These are phyloP conservation scores for Paratinospora sagittata DNA, from an alignment of 164 flowering plant species.

Conservation along the genomic window DNA sequence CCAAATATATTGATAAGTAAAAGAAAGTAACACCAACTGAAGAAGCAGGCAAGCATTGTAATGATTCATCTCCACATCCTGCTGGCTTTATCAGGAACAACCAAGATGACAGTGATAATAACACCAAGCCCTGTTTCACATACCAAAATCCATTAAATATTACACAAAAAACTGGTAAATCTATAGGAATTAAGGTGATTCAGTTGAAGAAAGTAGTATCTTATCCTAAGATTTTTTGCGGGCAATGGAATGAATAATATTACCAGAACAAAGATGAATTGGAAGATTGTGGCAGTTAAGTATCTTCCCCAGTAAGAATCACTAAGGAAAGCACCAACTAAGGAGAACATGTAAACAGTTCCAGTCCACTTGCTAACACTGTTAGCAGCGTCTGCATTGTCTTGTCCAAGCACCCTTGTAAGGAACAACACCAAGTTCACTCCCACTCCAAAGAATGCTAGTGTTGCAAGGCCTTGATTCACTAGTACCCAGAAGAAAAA, in stretches of 20 bases:
- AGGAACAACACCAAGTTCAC: constrained; percentile 85
- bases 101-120: constrained; percentile 44
- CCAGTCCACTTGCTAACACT: constrained; percentile 18
- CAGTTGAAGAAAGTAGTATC: too few relatives aligned
- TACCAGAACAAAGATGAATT: constrained; percentile 61
- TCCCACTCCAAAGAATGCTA: constrained; percentile 84
- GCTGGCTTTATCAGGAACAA: constrained; percentile 47
- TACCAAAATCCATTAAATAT: too few relatives aligned
- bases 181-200: too few relatives aligned
- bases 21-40: not conserved
- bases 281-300: constrained; percentile 68
- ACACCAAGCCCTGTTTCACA: constrained; percentile 45
- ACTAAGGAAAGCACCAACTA: constrained; percentile 51
- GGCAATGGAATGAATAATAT: too few relatives aligned
- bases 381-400: constrained; percentile 47
- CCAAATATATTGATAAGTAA: constrained; percentile 8
- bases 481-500: too few relatives aligned
- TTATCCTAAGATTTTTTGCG: too few relatives aligned
- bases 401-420: constrained; percentile 67
- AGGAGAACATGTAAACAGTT: constrained; percentile 67
- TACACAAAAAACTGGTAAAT: too few relatives aligned
- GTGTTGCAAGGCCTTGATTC: constrained; percentile 78
- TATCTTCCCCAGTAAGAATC: constrained; percentile 66
- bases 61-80: constrained; percentile 52
- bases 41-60: constrained; percentile 31